phyloP scores from a whole-genome alignment of 192 early-diverging fungal species.

The Entomortierella lignicola region DNA sequence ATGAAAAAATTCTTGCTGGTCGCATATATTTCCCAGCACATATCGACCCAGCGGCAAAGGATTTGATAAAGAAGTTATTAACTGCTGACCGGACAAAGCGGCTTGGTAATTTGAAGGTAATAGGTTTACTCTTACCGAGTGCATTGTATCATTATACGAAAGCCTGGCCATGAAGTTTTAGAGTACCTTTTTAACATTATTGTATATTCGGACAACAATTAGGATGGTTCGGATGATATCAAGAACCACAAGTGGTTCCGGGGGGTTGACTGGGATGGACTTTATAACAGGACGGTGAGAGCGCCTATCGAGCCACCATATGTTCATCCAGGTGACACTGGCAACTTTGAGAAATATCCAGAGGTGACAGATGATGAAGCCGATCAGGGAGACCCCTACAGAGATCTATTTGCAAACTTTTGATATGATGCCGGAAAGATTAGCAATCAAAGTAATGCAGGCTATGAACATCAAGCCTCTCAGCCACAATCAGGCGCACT shows the following conservation, averaged over 20 bases:
- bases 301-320: conserved; percentile 93
- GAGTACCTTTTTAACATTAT: no score
- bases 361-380: conserved; percentile 78
- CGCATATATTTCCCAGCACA: conserved; percentile 90
- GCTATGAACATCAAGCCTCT: conserved; percentile 17
- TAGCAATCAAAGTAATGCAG: conserved; percentile 47
- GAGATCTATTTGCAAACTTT: conserved; percentile 82
- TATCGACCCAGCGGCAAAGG: conserved; percentile 86
- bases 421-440: conserved; percentile 63
- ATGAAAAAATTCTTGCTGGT: conserved; percentile 97
- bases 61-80: conserved; percentile 91
- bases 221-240: conserved; percentile 91
- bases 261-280: conserved; percentile 91
- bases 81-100: conserved; percentile 93
- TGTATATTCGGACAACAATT: background rate
- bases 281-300: conserved; percentile 78
- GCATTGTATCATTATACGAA: no score
- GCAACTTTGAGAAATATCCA: conserved; percentile 98
- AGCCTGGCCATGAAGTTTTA: no score
- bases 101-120: conserved; percentile 88
- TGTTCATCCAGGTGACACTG: conserved; percentile 91
- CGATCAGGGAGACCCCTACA: conserved; percentile 76
- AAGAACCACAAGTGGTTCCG: conserved; percentile 96
- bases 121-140: no score
- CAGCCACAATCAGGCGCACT: conserved; percentile 10